Evolutionary conservation across 345 rosid genomes (phyloP).

Genomic region (Lagerstroemia speciosa): DNA sequence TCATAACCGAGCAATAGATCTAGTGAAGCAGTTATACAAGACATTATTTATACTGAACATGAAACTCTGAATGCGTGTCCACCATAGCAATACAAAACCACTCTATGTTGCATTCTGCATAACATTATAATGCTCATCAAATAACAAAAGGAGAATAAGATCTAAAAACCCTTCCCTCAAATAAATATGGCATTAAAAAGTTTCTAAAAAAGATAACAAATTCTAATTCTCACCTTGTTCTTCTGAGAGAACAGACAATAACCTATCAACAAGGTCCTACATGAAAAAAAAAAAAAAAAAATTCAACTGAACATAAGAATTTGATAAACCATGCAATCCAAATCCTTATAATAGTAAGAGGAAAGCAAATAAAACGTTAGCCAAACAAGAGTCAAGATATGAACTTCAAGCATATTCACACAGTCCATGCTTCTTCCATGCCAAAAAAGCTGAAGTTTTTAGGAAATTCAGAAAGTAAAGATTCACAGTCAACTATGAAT

Average conservation of each 20-base stretch:
- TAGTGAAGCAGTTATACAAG: background rate
- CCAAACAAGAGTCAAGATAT: background rate
- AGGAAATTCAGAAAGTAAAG: background rate
- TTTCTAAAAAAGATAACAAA: background rate
- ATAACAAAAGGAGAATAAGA: background rate
- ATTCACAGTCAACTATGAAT: background rate
- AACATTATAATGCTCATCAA: background rate
- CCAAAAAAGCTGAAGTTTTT: background rate
- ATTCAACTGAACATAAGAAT: conserved; percentile 3
- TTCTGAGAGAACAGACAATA: conserved; percentile 53
- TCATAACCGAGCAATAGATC: background rate
- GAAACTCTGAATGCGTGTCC: background rate
- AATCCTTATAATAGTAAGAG: background rate
- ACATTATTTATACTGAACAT: background rate
- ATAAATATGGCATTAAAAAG: background rate
- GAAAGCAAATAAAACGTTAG: background rate
- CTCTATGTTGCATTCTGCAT: background rate
- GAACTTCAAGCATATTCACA: background rate
- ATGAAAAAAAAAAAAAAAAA: conserved; percentile 12
- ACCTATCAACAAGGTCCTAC: conserved; percentile 87
- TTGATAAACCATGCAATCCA: background rate
- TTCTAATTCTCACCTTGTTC: conserved; percentile 52
- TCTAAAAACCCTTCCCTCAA: background rate
- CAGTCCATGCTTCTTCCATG: background rate
- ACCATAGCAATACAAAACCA: background rate